Evolutionary conservation across 441 rosid species (phyloP).

Genomic region (Populus hybrid): DNA sequence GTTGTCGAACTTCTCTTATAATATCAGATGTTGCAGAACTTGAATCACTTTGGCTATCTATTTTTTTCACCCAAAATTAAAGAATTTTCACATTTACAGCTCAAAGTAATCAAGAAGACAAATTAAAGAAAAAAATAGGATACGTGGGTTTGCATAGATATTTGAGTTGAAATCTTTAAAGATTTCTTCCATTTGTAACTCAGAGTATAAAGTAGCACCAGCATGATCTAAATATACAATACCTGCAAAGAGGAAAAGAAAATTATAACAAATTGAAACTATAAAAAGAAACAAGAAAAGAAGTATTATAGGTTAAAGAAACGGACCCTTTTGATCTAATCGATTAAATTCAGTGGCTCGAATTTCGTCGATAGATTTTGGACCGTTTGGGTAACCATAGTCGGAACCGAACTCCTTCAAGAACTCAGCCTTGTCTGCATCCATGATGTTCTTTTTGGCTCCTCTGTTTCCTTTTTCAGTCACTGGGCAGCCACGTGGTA

Average conservation of each 20-base stretch:
- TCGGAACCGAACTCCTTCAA: conserved; percentile 59
- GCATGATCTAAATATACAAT: conserved; percentile 87
- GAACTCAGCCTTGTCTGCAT: conserved; percentile 52
- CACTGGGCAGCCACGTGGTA: not conserved
- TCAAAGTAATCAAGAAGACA: not conserved
- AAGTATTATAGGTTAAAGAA: not conserved
- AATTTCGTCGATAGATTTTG: conserved; percentile 63
- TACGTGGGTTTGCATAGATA: conserved; percentile 96
- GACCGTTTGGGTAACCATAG: conserved; percentile 81
- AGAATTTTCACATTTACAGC: conserved; percentile 19
- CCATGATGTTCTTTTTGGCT: conserved; percentile 10
- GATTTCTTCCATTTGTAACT: conserved; percentile 81
- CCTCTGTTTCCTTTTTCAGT: not conserved
- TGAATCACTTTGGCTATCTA: conserved; percentile 87
- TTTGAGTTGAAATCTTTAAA: conserved; percentile 54
- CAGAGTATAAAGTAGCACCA: conserved; percentile 93
- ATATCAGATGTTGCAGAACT: conserved; percentile 63
- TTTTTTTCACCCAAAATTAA: conserved; percentile 22
- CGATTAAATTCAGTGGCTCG: conserved; percentile 85
- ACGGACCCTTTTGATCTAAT: conserved; percentile 45
- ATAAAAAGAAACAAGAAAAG: not conserved
- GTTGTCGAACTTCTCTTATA: conserved; percentile 69
- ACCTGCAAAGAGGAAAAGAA: conserved; percentile 36
- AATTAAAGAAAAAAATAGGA: conserved; percentile 27
- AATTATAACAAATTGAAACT: not conserved